Base-by-base conservation (phyloP, 306 rosid species). In the Vigna mungo region DNA sequence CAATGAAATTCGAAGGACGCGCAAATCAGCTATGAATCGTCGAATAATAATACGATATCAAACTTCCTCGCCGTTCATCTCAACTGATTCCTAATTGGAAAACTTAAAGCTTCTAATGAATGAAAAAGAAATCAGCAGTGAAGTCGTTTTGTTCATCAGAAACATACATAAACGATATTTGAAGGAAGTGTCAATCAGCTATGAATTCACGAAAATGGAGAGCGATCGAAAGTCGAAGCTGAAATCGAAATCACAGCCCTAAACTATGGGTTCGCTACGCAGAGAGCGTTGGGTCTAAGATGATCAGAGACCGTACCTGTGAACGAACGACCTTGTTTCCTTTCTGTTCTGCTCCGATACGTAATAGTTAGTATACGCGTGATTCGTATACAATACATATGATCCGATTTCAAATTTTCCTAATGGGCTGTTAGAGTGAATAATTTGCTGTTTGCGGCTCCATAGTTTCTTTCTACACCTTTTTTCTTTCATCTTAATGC, bases 51-150 rank as follows among this genome's bases (percentile, higher is more conserved):
- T 13, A 56, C 1, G 16, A 67, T 9, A 48, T 21, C 70, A 74
- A 67, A 67, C 39, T 68, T 9, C 60, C 37, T 48, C 41, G 5
- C 16, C 10, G 61, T 20, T 53, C 6, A 20, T 54, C 46, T 73
- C 11, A 74, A 75, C 69, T 80, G 66, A 80, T 30, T 37, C 81
- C 43, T 49, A 46, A 73, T 52, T 20, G 62, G 18, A 18, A 67
- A 67, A 54, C 16, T 27, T 17, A 56, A 56, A 44, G 7, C 13
- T 64, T 27, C 16, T 54, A 20, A 74, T 55, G 23, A 67, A 54
- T 13, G 34, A n/a, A 74, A 65, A 80, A 34, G 75, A 58, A 80
- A 54, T 73, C 32, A 54, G 56, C 54, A 20, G 32, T 25, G 21
- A 68, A 65, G 43, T 52, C 9, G 47, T 44, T 55, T 37, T 80